Conservation (phyloP, 495 filamentous ascomycete genomes). For the Jackrogersella multiformis region DNA sequence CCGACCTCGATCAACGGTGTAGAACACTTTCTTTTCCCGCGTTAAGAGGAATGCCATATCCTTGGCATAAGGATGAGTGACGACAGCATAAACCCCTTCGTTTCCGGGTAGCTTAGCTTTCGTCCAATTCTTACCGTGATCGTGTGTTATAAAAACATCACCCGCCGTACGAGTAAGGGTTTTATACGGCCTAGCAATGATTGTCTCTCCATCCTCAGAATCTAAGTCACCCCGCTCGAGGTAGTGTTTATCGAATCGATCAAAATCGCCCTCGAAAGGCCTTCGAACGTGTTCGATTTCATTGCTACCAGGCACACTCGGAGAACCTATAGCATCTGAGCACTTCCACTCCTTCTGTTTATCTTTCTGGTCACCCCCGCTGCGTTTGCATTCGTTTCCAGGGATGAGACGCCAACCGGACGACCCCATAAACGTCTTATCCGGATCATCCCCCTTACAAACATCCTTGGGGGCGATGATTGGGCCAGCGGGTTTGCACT, state of each 20-base stretch:
- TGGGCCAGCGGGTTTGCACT: conserved; percentile 64
- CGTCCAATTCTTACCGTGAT: conserved; percentile 88
- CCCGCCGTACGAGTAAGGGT: conserved; percentile 33
- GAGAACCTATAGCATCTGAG: conserved; percentile 53
- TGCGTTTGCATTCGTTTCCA: conserved; percentile 81
- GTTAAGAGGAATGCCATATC: conserved; percentile 90
- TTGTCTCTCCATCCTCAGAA: conserved; percentile 75
- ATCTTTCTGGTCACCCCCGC: conserved; percentile 65
- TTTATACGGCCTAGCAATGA: conserved; percentile 78
- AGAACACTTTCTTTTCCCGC: conserved; percentile 70
- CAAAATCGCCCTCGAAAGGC: conserved; percentile 64
- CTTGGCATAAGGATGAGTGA: conserved; percentile 78
- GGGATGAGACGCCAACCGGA: conserved; percentile 94
- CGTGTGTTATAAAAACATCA: conserved; percentile 73
- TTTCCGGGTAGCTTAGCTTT: conserved; percentile 63
- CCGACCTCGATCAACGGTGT: conserved; percentile 77
- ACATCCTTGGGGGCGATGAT: conserved; percentile 67
- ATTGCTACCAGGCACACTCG: conserved; percentile 60
- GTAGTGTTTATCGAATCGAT: conserved; percentile 74
- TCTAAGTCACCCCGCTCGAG: conserved; percentile 79
- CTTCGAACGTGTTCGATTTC: conserved; percentile 66
- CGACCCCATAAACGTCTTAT: conserved; percentile 78
- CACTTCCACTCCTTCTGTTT: conserved; percentile 67
- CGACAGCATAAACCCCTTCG: conserved; percentile 71
- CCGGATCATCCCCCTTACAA: conserved; percentile 68